Base-by-base conservation (phyloP, 192 early-diverging fungal species). In the Dissophora ornata region DNA sequence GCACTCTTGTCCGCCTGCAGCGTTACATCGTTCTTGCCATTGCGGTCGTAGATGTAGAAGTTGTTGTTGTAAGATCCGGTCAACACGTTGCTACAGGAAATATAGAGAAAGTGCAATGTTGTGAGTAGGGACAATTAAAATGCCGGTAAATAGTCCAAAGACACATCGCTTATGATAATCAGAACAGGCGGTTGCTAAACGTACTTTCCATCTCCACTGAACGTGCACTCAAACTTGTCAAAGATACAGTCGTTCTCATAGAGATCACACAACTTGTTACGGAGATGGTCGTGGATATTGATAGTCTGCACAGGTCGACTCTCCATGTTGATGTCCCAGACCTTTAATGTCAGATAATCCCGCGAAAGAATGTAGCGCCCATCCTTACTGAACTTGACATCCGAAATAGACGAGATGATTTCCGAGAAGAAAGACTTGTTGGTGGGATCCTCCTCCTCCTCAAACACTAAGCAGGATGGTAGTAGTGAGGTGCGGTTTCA, bases 161-260 rank as follows among this genome's bases (percentile, higher is more conserved):
- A n/a, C n/a, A n/a, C n/a, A n/a, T n/a, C n/a, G n/a, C n/a, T n/a
- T n/a, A n/a, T n/a, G n/a, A n/a, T n/a, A n/a, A n/a, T n/a, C n/a
- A 13, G 24, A 10, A 40, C 13, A 42, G 32, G n/a, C 34, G 8
- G 16, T 8, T 26, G 15, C 9, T 9, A 33, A 3, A 86, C 92
- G 50, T 90, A 96, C 92, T 86, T 85, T 78, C 96, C 96, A 79
- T 97, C 91, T 34, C 95, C 97, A 80, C 94, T 96, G 67, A 98
- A 95, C 36, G 90, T 96, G 85, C 97, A 98, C 82, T 99, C 98
- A 67, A 99, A 99, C 85, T 99, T 99, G 89, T 99, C 98, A 86
- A 99, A 99, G 79, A 99, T 99, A 79, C 95, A 97, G 81, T 99
- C 97, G 84, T 97, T 99, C 71, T 99, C 97, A 86, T 99, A 99